Evolutionary conservation across 1,284 basidiomycete species (phyloP).

Genomic region (Heterobasidion parviporum): DNA sequence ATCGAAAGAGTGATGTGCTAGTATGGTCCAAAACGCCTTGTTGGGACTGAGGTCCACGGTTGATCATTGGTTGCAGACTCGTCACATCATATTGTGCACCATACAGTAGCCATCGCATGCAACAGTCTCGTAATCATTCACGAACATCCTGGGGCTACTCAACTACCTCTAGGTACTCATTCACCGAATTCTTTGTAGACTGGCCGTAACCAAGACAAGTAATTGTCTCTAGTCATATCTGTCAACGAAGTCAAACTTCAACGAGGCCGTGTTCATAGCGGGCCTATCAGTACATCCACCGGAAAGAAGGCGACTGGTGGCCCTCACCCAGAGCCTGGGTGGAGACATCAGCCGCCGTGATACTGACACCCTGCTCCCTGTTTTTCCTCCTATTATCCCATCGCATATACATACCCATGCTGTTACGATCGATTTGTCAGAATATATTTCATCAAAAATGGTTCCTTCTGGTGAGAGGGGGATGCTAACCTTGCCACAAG

Average conservation of each 20-base stretch:
- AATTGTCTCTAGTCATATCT: no score
- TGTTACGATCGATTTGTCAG: neutral
- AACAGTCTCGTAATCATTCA: no score
- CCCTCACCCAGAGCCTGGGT: neutral
- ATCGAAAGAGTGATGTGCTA: neutral
- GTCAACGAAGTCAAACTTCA: neutral
- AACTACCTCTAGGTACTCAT: neutral
- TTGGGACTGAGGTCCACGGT: neutral
- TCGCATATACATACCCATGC: constrained; percentile 1
- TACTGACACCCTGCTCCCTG: neutral
- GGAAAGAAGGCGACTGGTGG: neutral
- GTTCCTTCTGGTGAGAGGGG: neutral
- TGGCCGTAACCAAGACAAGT: no score
- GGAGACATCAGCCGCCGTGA: neutral
- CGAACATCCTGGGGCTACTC: no score
- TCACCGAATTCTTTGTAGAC: neutral
- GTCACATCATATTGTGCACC: neutral
- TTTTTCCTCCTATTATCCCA: neutral
- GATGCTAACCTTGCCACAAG: constrained; percentile 1
- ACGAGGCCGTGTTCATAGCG: neutral
- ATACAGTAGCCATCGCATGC: neutral
- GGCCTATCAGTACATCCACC: neutral
- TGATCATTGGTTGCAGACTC: neutral
- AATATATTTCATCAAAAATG: neutral
- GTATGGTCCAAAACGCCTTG: neutral